Conservation (phyloP, 139 green algal species). For the Micromonas commoda region DNA sequence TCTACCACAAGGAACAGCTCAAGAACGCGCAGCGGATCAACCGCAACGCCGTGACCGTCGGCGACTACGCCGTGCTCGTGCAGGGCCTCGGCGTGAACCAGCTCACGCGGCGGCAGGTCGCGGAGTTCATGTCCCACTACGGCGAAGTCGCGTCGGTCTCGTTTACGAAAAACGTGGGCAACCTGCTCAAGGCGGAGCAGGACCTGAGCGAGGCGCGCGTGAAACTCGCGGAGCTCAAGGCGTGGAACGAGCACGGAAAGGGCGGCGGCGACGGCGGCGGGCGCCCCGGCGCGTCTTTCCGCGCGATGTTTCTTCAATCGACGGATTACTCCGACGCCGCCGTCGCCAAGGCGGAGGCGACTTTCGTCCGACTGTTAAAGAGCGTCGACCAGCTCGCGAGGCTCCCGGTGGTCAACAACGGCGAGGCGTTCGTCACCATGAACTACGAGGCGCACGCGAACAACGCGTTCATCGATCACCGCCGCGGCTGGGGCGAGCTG, state of each 20-base stretch:
- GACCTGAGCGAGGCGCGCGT: slow-evolving; percentile 26
- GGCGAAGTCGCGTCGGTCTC: slow-evolving; percentile 36
- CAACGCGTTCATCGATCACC: slow-evolving; percentile 42
- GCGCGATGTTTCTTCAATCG: too few species aligned
- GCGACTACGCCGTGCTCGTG: slow-evolving; percentile 45
- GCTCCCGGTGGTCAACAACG: slow-evolving; percentile 16
- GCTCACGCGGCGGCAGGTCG: slow-evolving; percentile 22
- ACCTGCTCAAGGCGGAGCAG: slow-evolving; percentile 37
- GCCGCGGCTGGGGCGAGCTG: background rate
- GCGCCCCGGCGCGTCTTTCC: too few species aligned
- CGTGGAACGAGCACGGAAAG: background rate
- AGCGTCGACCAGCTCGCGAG: background rate
- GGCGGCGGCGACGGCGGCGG: too few species aligned
- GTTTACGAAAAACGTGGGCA: slow-evolving; percentile 38
- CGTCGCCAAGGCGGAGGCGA: background rate
- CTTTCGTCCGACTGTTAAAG: background rate
- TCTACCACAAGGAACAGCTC: slow-evolving; percentile 20
- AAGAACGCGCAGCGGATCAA: slow-evolving; percentile 31
- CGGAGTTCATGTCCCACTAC: slow-evolving; percentile 46
- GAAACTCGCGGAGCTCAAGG: background rate
- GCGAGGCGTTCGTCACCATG: slow-evolving; percentile 47
- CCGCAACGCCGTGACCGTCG: slow-evolving; percentile 40
- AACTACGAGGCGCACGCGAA: slow-evolving; percentile 45
- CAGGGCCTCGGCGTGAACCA: slow-evolving; percentile 18
- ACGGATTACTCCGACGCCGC: too few species aligned